A percentile compares a stretch with the other conserved stretches of the same genome.
These are phyloP conservation scores for Yarrowia sp. DNA, from an alignment of 805 yeast species.

Conservation along the genomic window DNA sequence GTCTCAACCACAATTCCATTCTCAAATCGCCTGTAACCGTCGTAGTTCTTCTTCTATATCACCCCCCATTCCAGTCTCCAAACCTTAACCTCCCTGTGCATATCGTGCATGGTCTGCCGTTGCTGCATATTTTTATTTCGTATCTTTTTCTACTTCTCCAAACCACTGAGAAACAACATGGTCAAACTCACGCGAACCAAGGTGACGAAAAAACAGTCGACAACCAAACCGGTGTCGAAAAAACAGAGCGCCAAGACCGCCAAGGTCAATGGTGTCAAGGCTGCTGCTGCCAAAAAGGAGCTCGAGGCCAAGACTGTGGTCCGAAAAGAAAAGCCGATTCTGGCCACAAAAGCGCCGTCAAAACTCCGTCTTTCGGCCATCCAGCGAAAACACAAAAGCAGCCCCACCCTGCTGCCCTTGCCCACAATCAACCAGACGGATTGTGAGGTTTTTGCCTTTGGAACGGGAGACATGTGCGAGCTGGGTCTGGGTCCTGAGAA, in stretches of 20 bases:
- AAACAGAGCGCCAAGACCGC: constrained; percentile 6
- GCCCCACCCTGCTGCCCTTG: constrained; percentile 28
- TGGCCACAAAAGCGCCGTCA: neutral
- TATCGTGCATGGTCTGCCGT: neutral
- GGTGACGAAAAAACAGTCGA: neutral
- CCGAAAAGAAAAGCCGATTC: neutral
- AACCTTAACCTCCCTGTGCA: too few species aligned
- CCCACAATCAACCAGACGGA: constrained; percentile 43
- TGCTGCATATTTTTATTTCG: neutral
- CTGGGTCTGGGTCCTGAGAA: constrained; percentile 93
- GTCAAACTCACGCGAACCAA: constrained; percentile 1
- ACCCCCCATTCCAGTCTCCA: neutral
- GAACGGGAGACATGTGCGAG: constrained; percentile 96
- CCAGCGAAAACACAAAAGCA: constrained; percentile 11
- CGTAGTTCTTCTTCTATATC: too few species aligned
- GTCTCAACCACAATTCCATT: too few species aligned
- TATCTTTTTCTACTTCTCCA: neutral
- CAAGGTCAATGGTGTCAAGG: constrained; percentile 16
- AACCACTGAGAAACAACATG: neutral
- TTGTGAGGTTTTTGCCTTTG: constrained; percentile 87
- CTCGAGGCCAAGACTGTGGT: neutral
- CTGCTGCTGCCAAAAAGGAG: neutral
- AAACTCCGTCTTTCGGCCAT: neutral
- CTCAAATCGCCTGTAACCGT: too few species aligned
- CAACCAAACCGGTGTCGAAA: neutral